Evolutionary conservation across 108 stramenopile genomes (phyloP).

Genomic region (Hondaea fermentalgiana): DNA sequence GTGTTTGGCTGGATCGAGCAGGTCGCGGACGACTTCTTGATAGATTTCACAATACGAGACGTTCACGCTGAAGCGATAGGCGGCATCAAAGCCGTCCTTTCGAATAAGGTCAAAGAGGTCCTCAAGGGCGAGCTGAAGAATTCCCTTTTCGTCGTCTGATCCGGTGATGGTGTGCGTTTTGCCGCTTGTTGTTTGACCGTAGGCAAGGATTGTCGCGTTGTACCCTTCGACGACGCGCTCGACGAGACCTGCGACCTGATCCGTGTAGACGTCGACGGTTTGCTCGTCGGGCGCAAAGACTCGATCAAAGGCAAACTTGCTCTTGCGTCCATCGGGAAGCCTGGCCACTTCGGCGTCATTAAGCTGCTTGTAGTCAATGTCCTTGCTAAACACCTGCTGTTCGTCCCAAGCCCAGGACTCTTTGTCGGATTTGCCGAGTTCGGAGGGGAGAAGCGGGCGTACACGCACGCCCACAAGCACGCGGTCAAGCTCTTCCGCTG

Average conservation of each 20-base stretch:
- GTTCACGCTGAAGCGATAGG: neutral
- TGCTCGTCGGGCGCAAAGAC: constrained; percentile 5
- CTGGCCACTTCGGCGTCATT: neutral
- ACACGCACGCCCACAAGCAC: neutral
- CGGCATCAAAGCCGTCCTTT: neutral
- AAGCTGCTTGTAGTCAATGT: neutral
- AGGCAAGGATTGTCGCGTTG: constrained; percentile 40
- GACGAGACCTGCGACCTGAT: constrained; percentile 12
- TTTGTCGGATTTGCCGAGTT: neutral
- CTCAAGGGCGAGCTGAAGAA: neutral
- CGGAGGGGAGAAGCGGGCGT: neutral
- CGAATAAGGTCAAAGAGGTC: neutral
- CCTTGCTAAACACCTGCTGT: neutral
- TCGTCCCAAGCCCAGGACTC: neutral
- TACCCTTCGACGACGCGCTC: constrained; percentile 29
- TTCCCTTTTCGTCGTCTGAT: neutral
- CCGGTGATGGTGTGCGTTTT: constrained; percentile 37
- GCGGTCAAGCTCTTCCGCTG: neutral
- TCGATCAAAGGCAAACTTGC: neutral
- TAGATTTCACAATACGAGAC: constrained; percentile 37
- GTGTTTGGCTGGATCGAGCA: constrained; percentile 17
- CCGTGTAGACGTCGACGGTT: neutral
- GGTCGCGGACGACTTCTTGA: constrained; percentile 33
- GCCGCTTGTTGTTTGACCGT: constrained; percentile 38
- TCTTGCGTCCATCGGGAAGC: neutral